Evolutionary conservation across 495 filamentous ascomycete genomes (phyloP), one percentile per base, ranked within the genome.

Genomic region (Trichoderma reesei): DNA sequence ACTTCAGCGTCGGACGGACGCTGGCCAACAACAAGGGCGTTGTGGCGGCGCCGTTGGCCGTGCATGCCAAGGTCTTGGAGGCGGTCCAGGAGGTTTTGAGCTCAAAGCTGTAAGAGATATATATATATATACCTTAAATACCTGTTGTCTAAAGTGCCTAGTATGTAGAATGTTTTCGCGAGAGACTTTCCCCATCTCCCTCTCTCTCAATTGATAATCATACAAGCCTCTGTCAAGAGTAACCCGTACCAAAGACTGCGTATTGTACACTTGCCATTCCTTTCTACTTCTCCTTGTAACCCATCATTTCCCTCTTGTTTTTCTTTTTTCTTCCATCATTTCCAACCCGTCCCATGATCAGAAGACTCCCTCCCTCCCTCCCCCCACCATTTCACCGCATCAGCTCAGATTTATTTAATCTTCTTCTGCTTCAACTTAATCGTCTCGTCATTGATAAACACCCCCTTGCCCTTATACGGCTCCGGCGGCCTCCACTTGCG

Each of bases 381-480:
- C n/a, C 59, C 6, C 7, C 7, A 0, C 26, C 46, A 18, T 56
- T n/a, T 56, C 41, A 42, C 20, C 34, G 10, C 10, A 39, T 39
- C 37, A 39, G 5, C 5, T 41, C 37, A 39, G n/a, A n/a, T 78
- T 79, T 86, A 98, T 83, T 96, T 96, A 76, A 98, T 96, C 87
- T 98, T 98, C 88, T 96, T 97, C 65, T 89, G 85, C 85, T 98
- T 98, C 73, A 98, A 74, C 83, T 87, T 92, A 80, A 98, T 96
- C 4, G 91, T 97, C 82, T 98, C 93, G 60, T 90, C 89, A 73
- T 96, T 93, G 65, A 98, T 84, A 69, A 98, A 98, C 67, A 98
- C 97, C 71, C 94, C 94, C 85, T 98, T 97, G 63, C 94, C 94
- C 86, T 98, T 98, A 77, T 98, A 98, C 61, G 95, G 94, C 76